Percentiles rank a stretch among this genome's conserved stretches.
phyloP scores from a whole-genome alignment of 2,329 filamentous ascomycete genomes.

The Pseudogymnoascus sp. region DNA sequence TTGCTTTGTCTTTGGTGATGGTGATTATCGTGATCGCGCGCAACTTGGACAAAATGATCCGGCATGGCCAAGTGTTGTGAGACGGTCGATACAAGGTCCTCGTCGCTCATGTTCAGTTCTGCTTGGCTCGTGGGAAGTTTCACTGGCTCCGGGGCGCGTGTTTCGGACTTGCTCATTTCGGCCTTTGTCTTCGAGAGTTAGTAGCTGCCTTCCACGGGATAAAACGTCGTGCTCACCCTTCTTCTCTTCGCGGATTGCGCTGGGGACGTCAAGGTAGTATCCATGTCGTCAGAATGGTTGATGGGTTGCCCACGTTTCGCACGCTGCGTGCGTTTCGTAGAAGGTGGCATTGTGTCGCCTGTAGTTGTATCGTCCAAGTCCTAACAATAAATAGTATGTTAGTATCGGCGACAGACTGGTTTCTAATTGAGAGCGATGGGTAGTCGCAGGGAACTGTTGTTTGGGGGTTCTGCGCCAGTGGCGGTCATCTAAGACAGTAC shows the following conservation, averaged over 20 bases:
- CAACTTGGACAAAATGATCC: conserved; percentile 46
- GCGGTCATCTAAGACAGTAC: conserved; percentile 6
- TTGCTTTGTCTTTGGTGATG: conserved; percentile 51
- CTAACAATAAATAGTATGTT: background rate
- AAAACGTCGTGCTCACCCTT: conserved; percentile 43
- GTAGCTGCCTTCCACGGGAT: background rate
- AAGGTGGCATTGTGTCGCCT: conserved; percentile 31
- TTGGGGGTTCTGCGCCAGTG: background rate
- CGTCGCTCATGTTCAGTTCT: conserved; percentile 38
- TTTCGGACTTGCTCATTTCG: conserved; percentile 27
- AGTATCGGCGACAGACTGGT: background rate
- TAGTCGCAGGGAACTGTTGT: conserved; percentile 9
- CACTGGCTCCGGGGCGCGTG: conserved; percentile 28
- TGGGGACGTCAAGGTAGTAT: conserved; percentile 41
- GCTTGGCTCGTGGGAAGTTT: conserved; percentile 31
- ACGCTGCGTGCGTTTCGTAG: conserved; percentile 32
- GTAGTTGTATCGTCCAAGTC: conserved; percentile 17
- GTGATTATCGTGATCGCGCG: conserved; percentile 54
- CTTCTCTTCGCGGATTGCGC: conserved; percentile 56
- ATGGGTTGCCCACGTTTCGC: conserved; percentile 28
- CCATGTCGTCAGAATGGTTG: conserved; percentile 16
- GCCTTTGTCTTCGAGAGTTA: conserved; percentile 25
- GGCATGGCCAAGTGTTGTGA: conserved; percentile 21
- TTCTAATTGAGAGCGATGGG: background rate
- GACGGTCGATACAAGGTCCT: conserved; percentile 35